phyloP scores from a whole-genome alignment of 139 green algal genomes.

The Volvox africanus region DNA sequence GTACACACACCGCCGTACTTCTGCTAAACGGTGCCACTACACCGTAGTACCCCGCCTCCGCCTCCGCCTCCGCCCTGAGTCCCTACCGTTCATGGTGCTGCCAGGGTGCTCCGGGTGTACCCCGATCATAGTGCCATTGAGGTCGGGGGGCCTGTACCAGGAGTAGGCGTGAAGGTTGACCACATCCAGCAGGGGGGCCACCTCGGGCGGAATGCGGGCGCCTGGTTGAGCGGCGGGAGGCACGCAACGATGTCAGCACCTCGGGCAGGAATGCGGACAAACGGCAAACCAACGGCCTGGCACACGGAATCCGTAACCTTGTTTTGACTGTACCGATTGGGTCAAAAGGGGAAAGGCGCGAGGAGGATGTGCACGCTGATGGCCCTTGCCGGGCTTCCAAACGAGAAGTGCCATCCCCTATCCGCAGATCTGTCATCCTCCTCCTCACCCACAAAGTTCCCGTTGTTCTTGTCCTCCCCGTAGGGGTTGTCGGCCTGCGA shows the following conservation, averaged over 20 bases:
- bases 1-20: too few species aligned
- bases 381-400: too few species aligned
- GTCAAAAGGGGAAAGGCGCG: too few species aligned
- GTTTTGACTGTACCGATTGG: too few species aligned
- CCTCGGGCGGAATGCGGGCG: conserved; percentile 18
- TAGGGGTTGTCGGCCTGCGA: conserved; percentile 14
- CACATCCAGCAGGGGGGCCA: conserved; percentile 31
- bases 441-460: conserved; percentile 29
- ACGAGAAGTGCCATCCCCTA: too few species aligned
- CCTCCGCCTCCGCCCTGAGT: background rate
- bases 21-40: too few species aligned
- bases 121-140: background rate
- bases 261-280: too few species aligned
- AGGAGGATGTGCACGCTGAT: too few species aligned
- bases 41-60: too few species aligned
- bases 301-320: too few species aligned
- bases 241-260: too few species aligned
- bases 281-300: too few species aligned
- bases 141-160: conserved; percentile 6
- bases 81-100: conserved; percentile 40
- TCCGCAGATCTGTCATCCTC: background rate
- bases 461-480: conserved; percentile 16
- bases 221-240: background rate
- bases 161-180: conserved; percentile 52
- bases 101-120: conserved; percentile 55